Conservation (phyloP, 805 yeast genomes). For the Wickerhamomyces ciferrii region DNA sequence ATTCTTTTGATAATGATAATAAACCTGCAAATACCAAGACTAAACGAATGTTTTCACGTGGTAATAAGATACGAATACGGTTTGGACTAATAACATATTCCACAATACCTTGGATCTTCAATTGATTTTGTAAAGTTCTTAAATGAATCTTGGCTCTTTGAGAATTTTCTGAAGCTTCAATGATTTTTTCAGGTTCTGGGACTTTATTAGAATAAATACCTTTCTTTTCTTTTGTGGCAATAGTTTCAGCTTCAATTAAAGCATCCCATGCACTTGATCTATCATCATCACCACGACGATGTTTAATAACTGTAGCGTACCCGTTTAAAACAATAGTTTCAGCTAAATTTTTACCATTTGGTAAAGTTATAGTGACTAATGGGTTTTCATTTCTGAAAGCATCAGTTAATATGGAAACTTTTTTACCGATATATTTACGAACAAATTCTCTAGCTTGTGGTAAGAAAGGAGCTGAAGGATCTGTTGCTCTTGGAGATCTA, state of each 20-base stretch:
- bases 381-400: conserved; percentile 68
- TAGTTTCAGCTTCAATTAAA: conserved; percentile 62
- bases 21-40: conserved; percentile 77
- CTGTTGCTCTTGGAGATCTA: conserved; percentile 67
- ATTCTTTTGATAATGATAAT: conserved; percentile 32
- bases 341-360: conserved; percentile 55
- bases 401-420: conserved; percentile 55
- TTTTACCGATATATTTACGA: conserved; percentile 69
- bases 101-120: conserved; percentile 60
- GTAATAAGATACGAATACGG: conserved; percentile 59
- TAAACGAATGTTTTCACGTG: conserved; percentile 66
- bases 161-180: conserved; percentile 75
- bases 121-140: conserved; percentile 62
- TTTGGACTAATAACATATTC: conserved; percentile 69
- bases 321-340: conserved; percentile 59
- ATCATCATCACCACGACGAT: conserved; percentile 66
- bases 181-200: conserved; percentile 54
- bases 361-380: conserved; percentile 50
- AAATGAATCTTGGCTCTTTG: conserved; percentile 71
- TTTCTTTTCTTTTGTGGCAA: conserved; percentile 46
- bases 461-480: conserved; percentile 51
- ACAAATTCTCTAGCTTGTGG: conserved; percentile 70
- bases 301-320: conserved; percentile 72
- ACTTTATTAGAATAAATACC: conserved; percentile 60
- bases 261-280: conserved; percentile 76